Evolutionary conservation across 2,329 filamentous ascomycete species (phyloP).

Genomic region (Grosmannia clavigera): DNA sequence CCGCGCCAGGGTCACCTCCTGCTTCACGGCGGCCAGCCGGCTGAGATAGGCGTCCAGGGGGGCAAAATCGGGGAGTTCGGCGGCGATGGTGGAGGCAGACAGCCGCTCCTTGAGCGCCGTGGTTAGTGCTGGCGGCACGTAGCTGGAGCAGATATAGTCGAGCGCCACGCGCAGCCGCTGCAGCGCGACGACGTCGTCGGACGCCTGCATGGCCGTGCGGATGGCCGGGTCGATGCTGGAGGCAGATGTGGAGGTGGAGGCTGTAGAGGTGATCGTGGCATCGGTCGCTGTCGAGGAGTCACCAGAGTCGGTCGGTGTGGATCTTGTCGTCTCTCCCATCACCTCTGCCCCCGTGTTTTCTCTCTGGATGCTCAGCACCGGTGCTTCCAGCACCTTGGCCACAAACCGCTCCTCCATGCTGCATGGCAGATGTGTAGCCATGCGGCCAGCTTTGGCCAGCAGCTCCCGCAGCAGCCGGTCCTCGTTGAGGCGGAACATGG

Average conservation of each 20-base stretch:
- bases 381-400: conserved; percentile 60
- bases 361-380: conserved; percentile 52
- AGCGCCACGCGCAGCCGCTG: conserved; percentile 54
- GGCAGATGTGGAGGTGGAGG: conserved; percentile 18
- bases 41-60: conserved; percentile 59
- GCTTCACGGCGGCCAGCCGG: conserved; percentile 52
- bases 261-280: conserved; percentile 17
- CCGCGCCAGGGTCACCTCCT: conserved; percentile 58
- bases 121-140: conserved; percentile 37
- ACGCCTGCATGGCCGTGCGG: conserved; percentile 30
- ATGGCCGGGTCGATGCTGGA: conserved; percentile 7
- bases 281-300: conserved; percentile 18
- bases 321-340: not conserved
- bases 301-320: conserved; percentile 18
- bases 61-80: conserved; percentile 45
- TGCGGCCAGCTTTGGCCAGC: conserved; percentile 56
- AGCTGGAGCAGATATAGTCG: conserved; percentile 50
- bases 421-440: conserved; percentile 52
- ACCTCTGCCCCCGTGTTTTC: too few species aligned
- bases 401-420: conserved; percentile 85
- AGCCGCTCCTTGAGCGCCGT: conserved; percentile 23
- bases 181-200: conserved; percentile 38
- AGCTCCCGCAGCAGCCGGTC: conserved; percentile 56
- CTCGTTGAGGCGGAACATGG: conserved; percentile 70
- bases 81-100: not conserved